Percentiles rank a stretch among this genome's conserved stretches.
These are phyloP conservation scores for Diversispora eburnea DNA, from an alignment of 192 early-diverging fungal species.

Conservation along the genomic window DNA sequence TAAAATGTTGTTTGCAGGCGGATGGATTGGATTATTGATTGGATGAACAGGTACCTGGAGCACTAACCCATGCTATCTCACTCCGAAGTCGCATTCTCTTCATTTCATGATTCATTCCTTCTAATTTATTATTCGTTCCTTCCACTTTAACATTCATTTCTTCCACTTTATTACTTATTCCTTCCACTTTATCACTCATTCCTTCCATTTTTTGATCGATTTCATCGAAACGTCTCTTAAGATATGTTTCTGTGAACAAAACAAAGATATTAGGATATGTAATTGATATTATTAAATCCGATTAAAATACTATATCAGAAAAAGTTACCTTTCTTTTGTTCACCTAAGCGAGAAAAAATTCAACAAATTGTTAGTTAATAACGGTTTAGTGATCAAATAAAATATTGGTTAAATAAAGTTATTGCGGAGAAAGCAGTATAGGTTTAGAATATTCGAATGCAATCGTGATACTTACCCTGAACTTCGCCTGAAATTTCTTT, in stretches of 20 bases:
- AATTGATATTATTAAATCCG: not conserved
- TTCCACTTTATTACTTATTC: not conserved
- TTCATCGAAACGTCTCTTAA: not conserved
- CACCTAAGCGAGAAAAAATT: not conserved
- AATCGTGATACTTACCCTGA: no score
- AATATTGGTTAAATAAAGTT: no score
- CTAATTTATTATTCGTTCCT: not conserved
- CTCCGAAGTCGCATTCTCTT: not conserved
- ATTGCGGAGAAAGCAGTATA: no score
- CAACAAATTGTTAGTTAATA: no score
- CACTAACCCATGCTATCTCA: not conserved
- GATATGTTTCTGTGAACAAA: not conserved
- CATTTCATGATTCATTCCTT: not conserved
- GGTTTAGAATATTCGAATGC: no score
- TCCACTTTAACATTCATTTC: no score
- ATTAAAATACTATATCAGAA: slow-evolving; percentile 1
- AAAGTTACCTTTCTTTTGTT: not conserved
- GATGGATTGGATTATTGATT: not conserved
- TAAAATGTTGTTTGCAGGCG: slow-evolving; percentile 5
- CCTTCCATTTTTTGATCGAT: not conserved
- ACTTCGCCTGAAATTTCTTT: no score
- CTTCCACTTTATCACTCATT: not conserved
- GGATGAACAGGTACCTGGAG: slow-evolving; percentile 1
- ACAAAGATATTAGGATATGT: not conserved
- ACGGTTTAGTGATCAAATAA: no score